Conservation (phyloP, 352 stramenopile genomes). For the Globisporangium radiosum region DNA sequence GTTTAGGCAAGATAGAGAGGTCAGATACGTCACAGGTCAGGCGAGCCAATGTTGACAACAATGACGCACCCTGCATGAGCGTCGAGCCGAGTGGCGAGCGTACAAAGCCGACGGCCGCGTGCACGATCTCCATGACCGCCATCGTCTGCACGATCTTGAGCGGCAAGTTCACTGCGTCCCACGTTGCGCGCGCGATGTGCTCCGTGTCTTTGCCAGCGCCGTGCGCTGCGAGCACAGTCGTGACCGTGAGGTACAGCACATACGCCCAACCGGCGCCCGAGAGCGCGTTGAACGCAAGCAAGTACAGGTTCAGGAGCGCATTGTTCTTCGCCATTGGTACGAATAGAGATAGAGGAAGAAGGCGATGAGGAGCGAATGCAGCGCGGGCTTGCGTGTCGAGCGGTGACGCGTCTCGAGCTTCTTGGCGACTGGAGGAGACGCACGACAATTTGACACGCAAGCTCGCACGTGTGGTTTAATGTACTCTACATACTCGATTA, state of each 20-base stretch:
- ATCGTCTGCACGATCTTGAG: conserved; percentile 91
- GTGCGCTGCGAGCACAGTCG: conserved; percentile 33
- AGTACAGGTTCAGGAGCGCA: conserved; percentile 56
- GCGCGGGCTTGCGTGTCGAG: conserved; percentile 8
- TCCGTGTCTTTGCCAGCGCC: conserved; percentile 47
- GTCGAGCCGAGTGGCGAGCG: conserved; percentile 92
- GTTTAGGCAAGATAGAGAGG: too few species aligned
- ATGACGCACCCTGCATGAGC: conserved; percentile 73
- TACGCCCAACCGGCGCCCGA: conserved; percentile 68
- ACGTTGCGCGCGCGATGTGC: conserved; percentile 38
- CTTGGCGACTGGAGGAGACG: neutral
- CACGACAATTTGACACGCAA: neutral
- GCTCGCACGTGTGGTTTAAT: neutral
- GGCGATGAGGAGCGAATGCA: neutral
- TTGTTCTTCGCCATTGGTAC: conserved; percentile 53
- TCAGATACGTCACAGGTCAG: conserved; percentile 24
- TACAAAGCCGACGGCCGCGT: conserved; percentile 93
- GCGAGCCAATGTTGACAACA: neutral
- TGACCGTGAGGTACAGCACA: conserved; percentile 59
- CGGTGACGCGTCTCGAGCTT: conserved; percentile 6
- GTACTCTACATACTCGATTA: neutral
- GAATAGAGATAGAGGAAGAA: too few species aligned
- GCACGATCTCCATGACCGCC: conserved; percentile 94
- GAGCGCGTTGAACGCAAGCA: conserved; percentile 67
- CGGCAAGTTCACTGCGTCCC: conserved; percentile 44